Evolutionary conservation across 2,329 filamentous ascomycete species (phyloP), one percentile per base, ranked within the genome.

Genomic region (Pseudogymnoascus pannorum): DNA sequence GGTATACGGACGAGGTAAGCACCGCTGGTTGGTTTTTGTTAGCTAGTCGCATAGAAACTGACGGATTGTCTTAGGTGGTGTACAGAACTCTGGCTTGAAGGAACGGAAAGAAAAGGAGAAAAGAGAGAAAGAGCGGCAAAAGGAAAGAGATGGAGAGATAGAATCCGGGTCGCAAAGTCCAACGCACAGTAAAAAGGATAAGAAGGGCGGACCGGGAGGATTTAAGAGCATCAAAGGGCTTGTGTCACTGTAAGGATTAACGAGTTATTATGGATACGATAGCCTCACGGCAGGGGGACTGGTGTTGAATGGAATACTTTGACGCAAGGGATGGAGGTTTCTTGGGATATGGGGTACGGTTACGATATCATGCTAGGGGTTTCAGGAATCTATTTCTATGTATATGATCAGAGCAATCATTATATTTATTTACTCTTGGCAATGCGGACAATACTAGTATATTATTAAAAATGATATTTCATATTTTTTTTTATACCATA

Each of bases 1-100:
- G 60, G 74, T 82, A 20, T 81, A 79, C 67, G 81, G 81, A 57
- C 74, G 81, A 75, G 81, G 81, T 83, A 67, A 74, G 78, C 75
- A 36, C 61, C 51, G 18, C 58, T 58, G 33, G 31, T 20, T 29
- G 36, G 63, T 58, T 48, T 24, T 36, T 14, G 1, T 54, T 51
- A 20, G 26, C 44, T 35, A 20, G 80, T 64, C 76, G 78, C 60
- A 77, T 79, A 65, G 72, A 77, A 76, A 76, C 73, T 60, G 72
- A 76, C 14, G 73, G 71, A 58, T 66, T 65, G 11, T 64, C 61
- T 44, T 67, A 78, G 80, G 79, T 16, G 78, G 79, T 20, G 73
- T 79, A 7, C 79, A 80, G 65, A 81, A 78, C 67, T 48, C 57
- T 22, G 58, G 38, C 8, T 9, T 38, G 6, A 65, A 67, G 26